Evolutionary conservation across 2,329 filamentous ascomycete genomes (phyloP).

Genomic region (Aureobasidium sp.): DNA sequence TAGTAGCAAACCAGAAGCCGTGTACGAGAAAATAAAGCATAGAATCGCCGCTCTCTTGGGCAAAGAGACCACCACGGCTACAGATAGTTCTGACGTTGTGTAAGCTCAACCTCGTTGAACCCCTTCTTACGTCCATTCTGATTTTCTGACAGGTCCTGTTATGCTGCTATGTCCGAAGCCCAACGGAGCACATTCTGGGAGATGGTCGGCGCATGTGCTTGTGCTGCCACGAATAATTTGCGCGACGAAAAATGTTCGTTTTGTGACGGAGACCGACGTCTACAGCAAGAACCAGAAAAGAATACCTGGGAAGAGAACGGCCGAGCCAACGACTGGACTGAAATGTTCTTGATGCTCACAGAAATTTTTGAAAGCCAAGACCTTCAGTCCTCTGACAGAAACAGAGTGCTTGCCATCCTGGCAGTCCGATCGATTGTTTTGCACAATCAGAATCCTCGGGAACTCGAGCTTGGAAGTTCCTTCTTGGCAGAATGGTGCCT

Average conservation of each 20-base stretch:
- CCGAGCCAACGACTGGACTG: conserved; percentile 28
- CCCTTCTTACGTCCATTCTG: neutral
- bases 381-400: conserved; percentile 35
- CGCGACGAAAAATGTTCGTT: neutral
- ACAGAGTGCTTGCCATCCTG: conserved; percentile 64
- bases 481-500: conserved; percentile 72
- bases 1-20: neutral
- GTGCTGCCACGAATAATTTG: conserved; percentile 2
- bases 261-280: neutral
- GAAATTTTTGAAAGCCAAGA: conserved; percentile 16
- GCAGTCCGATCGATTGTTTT: conserved; percentile 61
- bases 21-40: neutral
- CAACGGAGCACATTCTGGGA: conserved; percentile 14
- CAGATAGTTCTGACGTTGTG: neutral
- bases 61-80: neutral
- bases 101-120: neutral
- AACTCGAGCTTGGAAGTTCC: conserved; percentile 62
- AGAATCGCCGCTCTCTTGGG: neutral
- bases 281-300: neutral
- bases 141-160: conserved; percentile 19
- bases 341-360: conserved; percentile 12
- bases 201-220: conserved; percentile 8
- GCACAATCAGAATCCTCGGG: conserved; percentile 53
- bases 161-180: conserved; percentile 17
- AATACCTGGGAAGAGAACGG: conserved; percentile 10